phyloP scores from a whole-genome alignment of 1,284 basidiomycete species.

The Cystobasidium sp. region DNA sequence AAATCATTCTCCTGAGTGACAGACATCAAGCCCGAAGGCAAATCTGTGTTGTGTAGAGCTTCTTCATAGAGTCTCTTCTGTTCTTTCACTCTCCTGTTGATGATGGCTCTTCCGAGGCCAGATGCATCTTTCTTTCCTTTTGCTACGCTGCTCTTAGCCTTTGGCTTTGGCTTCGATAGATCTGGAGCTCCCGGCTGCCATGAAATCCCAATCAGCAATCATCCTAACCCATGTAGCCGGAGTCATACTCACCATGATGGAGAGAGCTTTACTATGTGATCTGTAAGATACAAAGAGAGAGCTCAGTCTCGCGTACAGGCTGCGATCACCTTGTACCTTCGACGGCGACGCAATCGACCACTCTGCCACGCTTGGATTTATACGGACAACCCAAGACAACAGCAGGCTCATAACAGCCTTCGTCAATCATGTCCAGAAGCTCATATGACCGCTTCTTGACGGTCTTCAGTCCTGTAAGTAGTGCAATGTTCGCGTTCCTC shows the following conservation, averaged over 20 bases:
- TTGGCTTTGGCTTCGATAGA: conserved; percentile 31
- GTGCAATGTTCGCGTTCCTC: conserved; percentile 52
- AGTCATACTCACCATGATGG: conserved; percentile 10
- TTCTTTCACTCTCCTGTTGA: conserved; percentile 84
- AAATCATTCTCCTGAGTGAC: conserved; percentile 96
- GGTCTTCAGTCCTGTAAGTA: conserved; percentile 59
- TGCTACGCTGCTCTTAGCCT: conserved; percentile 35
- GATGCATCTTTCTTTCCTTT: conserved; percentile 44
- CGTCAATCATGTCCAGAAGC: conserved; percentile 33
- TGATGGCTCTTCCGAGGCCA: conserved; percentile 86
- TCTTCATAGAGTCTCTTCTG: conserved; percentile 60
- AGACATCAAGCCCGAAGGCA: conserved; percentile 78
- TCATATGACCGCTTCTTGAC: conserved; percentile 59
- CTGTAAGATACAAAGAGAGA: neutral
- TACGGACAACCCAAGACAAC: neutral
- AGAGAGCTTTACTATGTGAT: neutral
- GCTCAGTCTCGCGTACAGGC: neutral
- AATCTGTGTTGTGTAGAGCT: conserved; percentile 75
- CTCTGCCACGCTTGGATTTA: neutral
- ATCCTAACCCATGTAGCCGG: neutral
- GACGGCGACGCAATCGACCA: neutral
- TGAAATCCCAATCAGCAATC: neutral
- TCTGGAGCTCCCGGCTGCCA: conserved; percentile 38
- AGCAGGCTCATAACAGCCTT: conserved; percentile 4
- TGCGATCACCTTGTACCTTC: neutral